Evolutionary conservation across 352 stramenopile species (phyloP).

Genomic region (Phytopythium litorale): DNA sequence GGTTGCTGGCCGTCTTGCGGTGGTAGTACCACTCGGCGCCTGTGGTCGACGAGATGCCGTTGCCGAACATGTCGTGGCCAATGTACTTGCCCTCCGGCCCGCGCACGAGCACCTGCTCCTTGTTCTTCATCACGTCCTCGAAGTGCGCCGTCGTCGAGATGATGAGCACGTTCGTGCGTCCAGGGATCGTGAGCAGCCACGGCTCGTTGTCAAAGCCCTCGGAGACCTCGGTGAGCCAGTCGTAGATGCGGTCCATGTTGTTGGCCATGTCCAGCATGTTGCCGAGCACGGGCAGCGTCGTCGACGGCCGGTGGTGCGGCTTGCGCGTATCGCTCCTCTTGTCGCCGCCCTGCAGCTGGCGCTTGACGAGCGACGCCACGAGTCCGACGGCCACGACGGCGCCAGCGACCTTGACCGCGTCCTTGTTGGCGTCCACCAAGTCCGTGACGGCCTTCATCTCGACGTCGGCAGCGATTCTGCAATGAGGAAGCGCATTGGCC

Average conservation of each 20-base stretch:
- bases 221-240: neutral
- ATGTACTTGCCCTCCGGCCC: slow-evolving; percentile 5
- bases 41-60: slow-evolving; percentile 26
- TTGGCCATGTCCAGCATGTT: neutral
- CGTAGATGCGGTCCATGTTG: neutral
- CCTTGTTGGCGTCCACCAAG: too few species aligned
- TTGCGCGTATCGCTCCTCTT: too few species aligned
- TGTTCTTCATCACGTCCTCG: slow-evolving; percentile 14
- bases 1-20: slow-evolving; percentile 25
- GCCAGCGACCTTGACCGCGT: too few species aligned
- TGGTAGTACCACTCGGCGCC: slow-evolving; percentile 38
- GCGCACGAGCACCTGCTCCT: slow-evolving; percentile 6
- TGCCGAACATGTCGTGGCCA: slow-evolving; percentile 13
- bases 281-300: neutral
- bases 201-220: neutral
- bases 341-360: too few species aligned
- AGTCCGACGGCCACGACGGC: too few species aligned
- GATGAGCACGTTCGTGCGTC: slow-evolving; percentile 5
- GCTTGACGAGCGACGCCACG: too few species aligned
- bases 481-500: too few species aligned
- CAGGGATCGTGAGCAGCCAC: neutral
- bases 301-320: too few species aligned
- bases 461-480: too few species aligned
- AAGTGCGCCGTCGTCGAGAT: slow-evolving; percentile 8
- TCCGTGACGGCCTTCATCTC: too few species aligned